Base-by-base conservation (phyloP, 345 rosid species). In the Gossypium raimondii region DNA sequence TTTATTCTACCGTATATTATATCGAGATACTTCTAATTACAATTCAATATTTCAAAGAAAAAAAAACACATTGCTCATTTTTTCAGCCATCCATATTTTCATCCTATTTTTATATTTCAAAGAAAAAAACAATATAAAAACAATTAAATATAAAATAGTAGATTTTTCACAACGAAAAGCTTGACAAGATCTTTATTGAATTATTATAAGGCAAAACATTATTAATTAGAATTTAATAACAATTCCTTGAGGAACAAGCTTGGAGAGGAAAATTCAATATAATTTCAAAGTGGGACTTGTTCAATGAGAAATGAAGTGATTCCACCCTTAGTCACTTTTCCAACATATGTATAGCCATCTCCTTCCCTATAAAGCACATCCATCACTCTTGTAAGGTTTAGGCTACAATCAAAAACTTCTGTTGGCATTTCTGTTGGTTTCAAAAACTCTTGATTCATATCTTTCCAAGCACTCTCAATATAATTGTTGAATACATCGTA, bases 381-480 rank as follows among this genome's bases (percentile, higher is more conserved):
- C 74, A 71, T 71, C 18, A 71, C 74, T 27, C 52, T 53, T 3
- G 74, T 51, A 56, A 56, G 11, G 50, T 71, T 71, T 5, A 71
- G 14, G 22, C 60, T 71, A 29, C 74, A 65, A 7, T 13, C 12
- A 9, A 71, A 50, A n/a, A 56, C 41, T 3, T 20, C 51, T 22
- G 0, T 1, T 7, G 74, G 64, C 17, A 55, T 20, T 7, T 34
- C 38, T 0, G 11, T 71, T 2, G 74, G 74, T 71, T 41, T 71
- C 34, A 71, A 7, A 48, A 55, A 56, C 17, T 38, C 38, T 71
- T 56, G 8, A 20, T 71, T 71, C 2, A 56, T 14, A 38, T 71
- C 64, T 14, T 71, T 71, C 74, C 74, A 71, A 0, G 73, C n/a
- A 52, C 9, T 70, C 44, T 29, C 73, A 0, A 70, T n/a, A 1